Percentiles rank a stretch among this genome's conserved stretches.
Evolutionary conservation across 2,329 filamentous ascomycete genomes (phyloP).

Genomic region (Neofusicoccum kwambonambiense): DNA sequence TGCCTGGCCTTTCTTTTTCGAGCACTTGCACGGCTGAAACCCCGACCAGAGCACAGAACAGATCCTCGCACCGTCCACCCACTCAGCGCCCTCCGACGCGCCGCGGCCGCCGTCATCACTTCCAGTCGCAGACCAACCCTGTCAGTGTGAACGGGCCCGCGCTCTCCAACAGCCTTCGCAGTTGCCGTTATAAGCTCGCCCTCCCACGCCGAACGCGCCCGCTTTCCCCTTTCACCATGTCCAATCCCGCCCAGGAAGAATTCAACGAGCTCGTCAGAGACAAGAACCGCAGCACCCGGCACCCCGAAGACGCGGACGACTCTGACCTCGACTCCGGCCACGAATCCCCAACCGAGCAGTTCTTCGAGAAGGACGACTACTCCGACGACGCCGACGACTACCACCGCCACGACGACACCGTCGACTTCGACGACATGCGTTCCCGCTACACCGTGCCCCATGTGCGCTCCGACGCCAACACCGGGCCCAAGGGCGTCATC

Average conservation of each 20-base stretch:
- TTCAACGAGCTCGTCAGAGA: constrained; percentile 52
- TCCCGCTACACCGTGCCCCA: constrained; percentile 57
- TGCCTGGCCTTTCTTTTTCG: constrained; percentile 1
- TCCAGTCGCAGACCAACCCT: constrained; percentile 7
- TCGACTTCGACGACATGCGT: constrained; percentile 50
- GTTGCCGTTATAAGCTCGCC: constrained; percentile 17
- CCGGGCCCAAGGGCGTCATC: constrained; percentile 84
- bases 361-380: constrained; percentile 60
- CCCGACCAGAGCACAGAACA: constrained; percentile 13
- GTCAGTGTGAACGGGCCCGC: constrained; percentile 7
- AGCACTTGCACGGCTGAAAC: constrained; percentile 13
- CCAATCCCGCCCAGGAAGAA: constrained; percentile 48
- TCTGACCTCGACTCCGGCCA: constrained; percentile 59
- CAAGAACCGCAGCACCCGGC: constrained; percentile 42
- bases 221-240: constrained; percentile 24
- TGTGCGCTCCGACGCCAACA: constrained; percentile 67
- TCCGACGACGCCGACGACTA: constrained; percentile 48
- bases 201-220: constrained; percentile 6
- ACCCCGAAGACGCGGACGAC: constrained; percentile 49
- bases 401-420: constrained; percentile 35
- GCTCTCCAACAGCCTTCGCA: constrained; percentile 1
- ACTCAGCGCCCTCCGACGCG: constrained; percentile 14
- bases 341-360: constrained; percentile 39
- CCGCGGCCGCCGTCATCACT: constrained; percentile 9
- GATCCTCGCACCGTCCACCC: constrained; percentile 15